Base-by-base conservation (phyloP, 805 yeast genomes). In the Metschnikowia dekortorum region DNA sequence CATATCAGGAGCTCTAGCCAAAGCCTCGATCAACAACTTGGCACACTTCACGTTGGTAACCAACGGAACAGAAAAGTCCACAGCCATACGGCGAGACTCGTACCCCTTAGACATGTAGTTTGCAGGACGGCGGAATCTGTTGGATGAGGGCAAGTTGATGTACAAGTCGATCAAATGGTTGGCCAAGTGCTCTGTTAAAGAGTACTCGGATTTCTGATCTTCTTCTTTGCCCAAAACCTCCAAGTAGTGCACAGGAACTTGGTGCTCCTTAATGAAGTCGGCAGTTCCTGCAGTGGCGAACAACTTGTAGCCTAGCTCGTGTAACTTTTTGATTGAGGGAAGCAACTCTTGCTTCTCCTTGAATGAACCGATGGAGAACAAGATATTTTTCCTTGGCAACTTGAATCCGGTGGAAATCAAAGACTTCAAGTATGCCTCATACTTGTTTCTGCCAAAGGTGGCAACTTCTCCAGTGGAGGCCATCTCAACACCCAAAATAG, bases 251-350 rank as follows among this genome's bases (percentile, higher is more conserved):
- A 94, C 97, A 48, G 97, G 96, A 57, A 94, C 79, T 46, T 84
- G 87, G 68, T 94, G 96, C 71, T 94, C 99, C 68, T 88, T 89
- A 63, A 94, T 84, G 75, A 94, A 94, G 71, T 94, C 99, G 57
- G 98, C 96, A 58, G 99, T 94, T 77, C 99, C 99, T 30, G 98
- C 89, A 57, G 99, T 94, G 40, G 98, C 99, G 73, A 90, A 95
- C 62, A 94, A 75, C 63, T 85, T 85, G 80, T 77, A 94, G 52
- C 97, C 98, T 69, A 89, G 72, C 67, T 87, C 88, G 69, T 83
- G 76, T 53, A 94, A 76, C 66, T 83, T 87, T 70, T 78, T 78
- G 59, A 94, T 89, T 30, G 92, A 80, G 48, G 99, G 98, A 57
- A 94, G 73, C 62, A 94, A 77, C 72, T 94, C 99, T 62, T 80